phyloP scores from a whole-genome alignment of 768 basidiomycete genomes.

The Russula ochroleuca region DNA sequence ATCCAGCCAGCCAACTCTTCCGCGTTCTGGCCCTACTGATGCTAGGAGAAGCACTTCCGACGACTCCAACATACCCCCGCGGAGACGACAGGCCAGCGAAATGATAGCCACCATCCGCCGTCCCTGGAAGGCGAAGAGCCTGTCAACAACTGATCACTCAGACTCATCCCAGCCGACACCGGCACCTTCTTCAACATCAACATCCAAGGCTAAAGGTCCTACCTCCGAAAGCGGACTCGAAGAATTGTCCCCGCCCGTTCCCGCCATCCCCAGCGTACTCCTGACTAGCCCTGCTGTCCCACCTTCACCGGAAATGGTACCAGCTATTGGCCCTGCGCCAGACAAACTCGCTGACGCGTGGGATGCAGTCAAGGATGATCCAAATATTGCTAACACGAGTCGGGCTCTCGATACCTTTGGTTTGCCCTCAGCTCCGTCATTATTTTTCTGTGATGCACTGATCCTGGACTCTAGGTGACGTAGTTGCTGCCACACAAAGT shows the following conservation, averaged over 20 bases:
- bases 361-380: slow-evolving; percentile 3
- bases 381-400: no score
- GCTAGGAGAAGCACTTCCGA: background rate
- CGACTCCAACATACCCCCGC: background rate
- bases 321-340: background rate
- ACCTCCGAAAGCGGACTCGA: background rate
- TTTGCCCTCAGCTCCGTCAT: no score
- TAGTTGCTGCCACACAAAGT: background rate
- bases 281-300: background rate
- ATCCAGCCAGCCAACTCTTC: slow-evolving; percentile 1
- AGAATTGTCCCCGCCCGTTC: background rate
- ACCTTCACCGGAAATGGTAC: background rate
- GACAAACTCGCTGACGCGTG: background rate
- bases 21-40: background rate
- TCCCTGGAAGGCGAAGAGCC: slow-evolving; percentile 6
- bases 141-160: background rate
- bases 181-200: background rate
- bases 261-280: background rate
- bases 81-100: background rate
- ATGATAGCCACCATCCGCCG: background rate
- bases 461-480: background rate
- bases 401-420: background rate
- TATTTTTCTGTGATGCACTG: no score
- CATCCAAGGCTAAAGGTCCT: background rate
- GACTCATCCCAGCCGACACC: background rate